Conservation (phyloP, 441 rosid genomes). For the Croton laevigatus region DNA sequence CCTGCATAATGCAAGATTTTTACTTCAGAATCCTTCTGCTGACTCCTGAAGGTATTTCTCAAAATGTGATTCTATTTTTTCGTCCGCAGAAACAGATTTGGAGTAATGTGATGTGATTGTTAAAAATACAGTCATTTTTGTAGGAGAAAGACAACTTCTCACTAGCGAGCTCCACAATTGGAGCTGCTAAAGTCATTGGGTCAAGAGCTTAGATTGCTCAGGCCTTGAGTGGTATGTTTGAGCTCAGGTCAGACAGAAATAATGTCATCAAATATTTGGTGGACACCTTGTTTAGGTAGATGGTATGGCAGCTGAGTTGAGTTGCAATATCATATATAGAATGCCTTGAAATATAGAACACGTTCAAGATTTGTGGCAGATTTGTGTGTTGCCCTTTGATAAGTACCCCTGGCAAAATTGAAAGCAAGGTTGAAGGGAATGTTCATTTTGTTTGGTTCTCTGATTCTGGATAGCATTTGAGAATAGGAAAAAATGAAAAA, state of each 20-base stretch:
- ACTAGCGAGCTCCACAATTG: neutral
- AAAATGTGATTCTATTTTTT: neutral
- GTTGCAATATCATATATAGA: neutral
- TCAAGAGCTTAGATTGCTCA: neutral
- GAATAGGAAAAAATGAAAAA: neutral
- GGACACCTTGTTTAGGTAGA: neutral
- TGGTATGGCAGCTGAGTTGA: neutral
- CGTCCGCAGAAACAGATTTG: neutral
- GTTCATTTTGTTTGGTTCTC: neutral
- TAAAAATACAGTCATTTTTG: neutral
- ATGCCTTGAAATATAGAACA: neutral
- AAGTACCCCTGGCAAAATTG: neutral
- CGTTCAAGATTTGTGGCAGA: neutral
- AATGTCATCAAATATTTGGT: neutral
- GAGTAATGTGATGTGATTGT: neutral
- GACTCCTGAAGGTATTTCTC: conserved; percentile 46
- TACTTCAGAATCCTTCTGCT: conserved; percentile 53
- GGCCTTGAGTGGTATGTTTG: neutral
- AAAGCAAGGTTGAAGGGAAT: too few species aligned
- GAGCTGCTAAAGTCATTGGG: neutral
- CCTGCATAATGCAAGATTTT: conserved; percentile 54
- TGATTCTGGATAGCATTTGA: neutral
- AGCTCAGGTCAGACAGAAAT: neutral
- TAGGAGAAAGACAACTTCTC: neutral
- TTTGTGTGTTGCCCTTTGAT: neutral